Conservation (phyloP, 2,329 filamentous ascomycete genomes). For the Parafenestella ontariensis region DNA sequence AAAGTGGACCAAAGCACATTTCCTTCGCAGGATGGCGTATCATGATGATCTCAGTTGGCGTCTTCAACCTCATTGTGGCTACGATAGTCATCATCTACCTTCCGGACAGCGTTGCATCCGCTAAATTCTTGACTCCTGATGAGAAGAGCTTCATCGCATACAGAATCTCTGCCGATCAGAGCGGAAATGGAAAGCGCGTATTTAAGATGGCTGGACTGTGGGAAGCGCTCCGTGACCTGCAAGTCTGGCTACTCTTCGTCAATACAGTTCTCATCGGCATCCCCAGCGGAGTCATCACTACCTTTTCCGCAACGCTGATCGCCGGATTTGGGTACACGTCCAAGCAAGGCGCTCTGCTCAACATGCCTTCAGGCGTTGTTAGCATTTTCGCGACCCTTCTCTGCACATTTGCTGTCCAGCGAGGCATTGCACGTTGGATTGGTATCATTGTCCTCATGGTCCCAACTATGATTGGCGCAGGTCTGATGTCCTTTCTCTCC, state of each 20-base stretch:
- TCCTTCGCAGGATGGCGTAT: conserved; percentile 20
- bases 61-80: conserved; percentile 19
- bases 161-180: too few species aligned
- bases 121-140: too few species aligned
- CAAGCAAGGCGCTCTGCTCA: conserved; percentile 26
- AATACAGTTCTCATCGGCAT: conserved; percentile 11
- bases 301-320: conserved; percentile 31
- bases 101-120: conserved; percentile 36
- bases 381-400: conserved; percentile 23
- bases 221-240: too few species aligned
- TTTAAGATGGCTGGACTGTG: not conserved
- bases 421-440: conserved; percentile 20
- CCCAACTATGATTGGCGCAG: conserved; percentile 15
- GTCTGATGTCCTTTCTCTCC: conserved; percentile 27
- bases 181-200: too few species aligned
- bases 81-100: conserved; percentile 43
- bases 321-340: conserved; percentile 22
- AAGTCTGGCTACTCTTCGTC: too few species aligned
- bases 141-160: too few species aligned
- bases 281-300: conserved; percentile 24
- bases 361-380: conserved; percentile 27
- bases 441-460: conserved; percentile 36
- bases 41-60: conserved; percentile 29
- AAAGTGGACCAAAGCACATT: conserved; percentile 18
- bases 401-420: conserved; percentile 16